Conservation (phyloP, 306 rosid genomes). For the Prunus armeniaca region DNA sequence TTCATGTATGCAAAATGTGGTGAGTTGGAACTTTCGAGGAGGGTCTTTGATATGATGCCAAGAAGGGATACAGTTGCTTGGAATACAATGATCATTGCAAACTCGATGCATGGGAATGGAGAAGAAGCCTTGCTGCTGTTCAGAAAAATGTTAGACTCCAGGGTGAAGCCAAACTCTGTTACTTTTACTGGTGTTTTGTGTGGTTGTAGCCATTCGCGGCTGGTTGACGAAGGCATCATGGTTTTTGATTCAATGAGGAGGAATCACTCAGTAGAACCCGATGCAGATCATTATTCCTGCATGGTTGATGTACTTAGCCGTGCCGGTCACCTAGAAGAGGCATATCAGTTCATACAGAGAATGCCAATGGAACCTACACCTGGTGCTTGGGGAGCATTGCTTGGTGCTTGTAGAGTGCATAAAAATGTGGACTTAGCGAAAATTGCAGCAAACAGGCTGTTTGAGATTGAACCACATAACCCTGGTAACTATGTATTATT, state of each 20-base stretch:
- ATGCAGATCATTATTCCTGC: conserved; percentile 48
- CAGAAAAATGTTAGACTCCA: conserved; percentile 35
- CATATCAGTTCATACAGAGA: conserved; percentile 39
- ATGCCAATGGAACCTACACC: conserved; percentile 60
- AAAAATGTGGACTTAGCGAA: conserved; percentile 43
- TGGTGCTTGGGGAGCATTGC: conserved; percentile 57
- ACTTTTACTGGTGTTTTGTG: conserved; percentile 52
- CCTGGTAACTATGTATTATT: conserved; percentile 45
- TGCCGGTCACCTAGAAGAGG: conserved; percentile 50
- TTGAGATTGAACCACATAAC: conserved; percentile 55
- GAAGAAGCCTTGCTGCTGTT: conserved; percentile 46
- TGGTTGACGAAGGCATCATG: conserved; percentile 42
- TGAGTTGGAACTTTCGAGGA: conserved; percentile 36
- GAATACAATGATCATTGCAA: conserved; percentile 57
- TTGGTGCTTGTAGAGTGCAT: conserved; percentile 55
- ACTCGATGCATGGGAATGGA: conserved; percentile 54
- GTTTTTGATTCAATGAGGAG: conserved; percentile 47
- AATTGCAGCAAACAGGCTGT: conserved; percentile 44
- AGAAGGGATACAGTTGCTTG: conserved; percentile 49
- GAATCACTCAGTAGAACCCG: conserved; percentile 44
- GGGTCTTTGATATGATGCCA: conserved; percentile 8
- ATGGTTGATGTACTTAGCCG: conserved; percentile 52
- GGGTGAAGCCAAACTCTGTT: conserved; percentile 45
- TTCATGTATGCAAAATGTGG: conserved; percentile 58
- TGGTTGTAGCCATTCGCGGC: conserved; percentile 58